Conservation (phyloP, 225 moss, liverwort and hornwort species). For the Pseudisothecium myosuroides region DNA sequence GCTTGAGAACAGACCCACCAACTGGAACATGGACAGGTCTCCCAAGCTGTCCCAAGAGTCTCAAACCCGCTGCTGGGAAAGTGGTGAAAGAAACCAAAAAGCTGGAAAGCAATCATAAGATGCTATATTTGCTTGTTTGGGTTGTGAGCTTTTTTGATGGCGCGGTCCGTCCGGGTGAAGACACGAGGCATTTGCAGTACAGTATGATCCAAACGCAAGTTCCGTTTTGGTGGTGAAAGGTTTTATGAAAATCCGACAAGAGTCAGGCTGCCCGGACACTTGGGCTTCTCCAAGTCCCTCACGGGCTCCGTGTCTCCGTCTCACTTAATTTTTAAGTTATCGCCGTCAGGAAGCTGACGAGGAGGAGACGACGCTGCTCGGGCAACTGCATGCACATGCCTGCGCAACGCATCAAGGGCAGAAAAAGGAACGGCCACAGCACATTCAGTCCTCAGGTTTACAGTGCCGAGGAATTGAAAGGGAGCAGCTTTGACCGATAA, state of each 20-base stretch:
- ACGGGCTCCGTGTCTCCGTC: background rate
- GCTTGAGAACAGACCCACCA: background rate
- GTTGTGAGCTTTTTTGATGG: too few relatives aligned
- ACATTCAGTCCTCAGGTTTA: too few relatives aligned
- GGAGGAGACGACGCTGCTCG: background rate
- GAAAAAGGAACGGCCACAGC: background rate
- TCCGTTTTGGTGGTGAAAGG: background rate
- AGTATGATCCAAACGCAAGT: background rate
- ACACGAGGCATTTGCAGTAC: too few relatives aligned
- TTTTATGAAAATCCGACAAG: background rate
- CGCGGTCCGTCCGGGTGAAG: background rate
- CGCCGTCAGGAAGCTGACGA: background rate
- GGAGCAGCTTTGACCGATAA: too few relatives aligned
- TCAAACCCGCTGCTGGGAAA: background rate
- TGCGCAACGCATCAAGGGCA: background rate
- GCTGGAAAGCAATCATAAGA: background rate
- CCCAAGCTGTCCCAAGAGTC: background rate
- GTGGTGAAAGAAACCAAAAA: background rate
- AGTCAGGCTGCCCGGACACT: background rate
- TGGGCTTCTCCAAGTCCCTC: background rate
- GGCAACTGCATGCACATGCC: background rate
- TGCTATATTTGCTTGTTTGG: background rate
- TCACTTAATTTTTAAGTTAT: background rate
- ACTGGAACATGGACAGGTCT: background rate
- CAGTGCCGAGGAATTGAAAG: too few relatives aligned